Conservation (phyloP, 768 basidiomycete species). For the Pleurotus platypus region DNA sequence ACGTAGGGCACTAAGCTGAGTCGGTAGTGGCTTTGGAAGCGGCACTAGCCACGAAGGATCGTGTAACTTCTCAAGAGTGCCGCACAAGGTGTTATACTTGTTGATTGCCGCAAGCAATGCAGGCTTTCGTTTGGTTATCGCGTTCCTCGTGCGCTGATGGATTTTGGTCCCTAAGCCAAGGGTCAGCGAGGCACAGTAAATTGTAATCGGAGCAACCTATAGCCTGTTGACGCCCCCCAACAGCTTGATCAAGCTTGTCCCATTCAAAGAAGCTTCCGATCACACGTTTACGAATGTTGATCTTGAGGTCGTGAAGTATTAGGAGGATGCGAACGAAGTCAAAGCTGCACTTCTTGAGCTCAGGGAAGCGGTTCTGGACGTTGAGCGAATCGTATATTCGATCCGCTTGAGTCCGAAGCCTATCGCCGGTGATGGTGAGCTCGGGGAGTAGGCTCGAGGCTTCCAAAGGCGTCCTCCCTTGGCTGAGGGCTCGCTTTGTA, state of each 20-base stretch:
- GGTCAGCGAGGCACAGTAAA: neutral
- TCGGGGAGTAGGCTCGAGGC: conserved; percentile 13
- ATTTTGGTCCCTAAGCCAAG: conserved; percentile 25
- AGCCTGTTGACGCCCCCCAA: conserved; percentile 22
- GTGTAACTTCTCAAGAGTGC: conserved; percentile 17
- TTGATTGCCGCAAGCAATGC: conserved; percentile 24
- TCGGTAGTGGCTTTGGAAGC: conserved; percentile 27
- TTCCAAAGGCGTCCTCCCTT: neutral
- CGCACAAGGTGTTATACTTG: conserved; percentile 25
- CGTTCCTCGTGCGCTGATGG: conserved; percentile 27
- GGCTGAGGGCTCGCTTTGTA: conserved; percentile 8
- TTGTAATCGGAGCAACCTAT: conserved; percentile 23
- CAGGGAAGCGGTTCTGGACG: conserved; percentile 26
- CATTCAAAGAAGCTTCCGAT: conserved; percentile 33
- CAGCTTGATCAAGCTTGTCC: conserved; percentile 30
- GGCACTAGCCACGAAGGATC: conserved; percentile 23
- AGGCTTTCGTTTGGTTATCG: conserved; percentile 26
- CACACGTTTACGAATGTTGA: conserved; percentile 29
- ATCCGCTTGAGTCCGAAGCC: conserved; percentile 21
- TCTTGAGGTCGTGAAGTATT: conserved; percentile 33
- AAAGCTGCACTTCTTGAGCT: conserved; percentile 20
- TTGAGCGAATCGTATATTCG: conserved; percentile 30
- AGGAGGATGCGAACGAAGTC: conserved; percentile 26
- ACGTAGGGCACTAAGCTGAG: conserved; percentile 20
- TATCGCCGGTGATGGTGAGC: conserved; percentile 17